Evolutionary conservation across 495 filamentous ascomycete species (phyloP), one percentile per base, ranked within the genome.

Genomic region (Penicillium egyptiacum): DNA sequence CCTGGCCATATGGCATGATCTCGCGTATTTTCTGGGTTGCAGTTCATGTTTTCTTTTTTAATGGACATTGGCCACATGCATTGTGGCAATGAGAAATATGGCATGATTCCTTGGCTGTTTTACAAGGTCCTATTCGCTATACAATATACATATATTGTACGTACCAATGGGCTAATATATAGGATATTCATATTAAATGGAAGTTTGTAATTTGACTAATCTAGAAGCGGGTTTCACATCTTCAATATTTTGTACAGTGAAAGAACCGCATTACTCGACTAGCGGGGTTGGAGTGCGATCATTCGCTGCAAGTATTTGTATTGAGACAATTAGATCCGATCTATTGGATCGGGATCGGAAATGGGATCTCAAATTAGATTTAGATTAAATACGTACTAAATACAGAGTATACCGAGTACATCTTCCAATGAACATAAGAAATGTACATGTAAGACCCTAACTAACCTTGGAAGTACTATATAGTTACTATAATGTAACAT

Each of bases 281-380:
- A 55, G 53, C 23, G 53, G 42, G 43, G 41, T 37, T 37, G 31
- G 11, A 30, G 20, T 16, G 23, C 42, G 42, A 40, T 55, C 20
- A 55, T 55, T 55, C 53, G 53, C 43, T 39, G n/a, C 23, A 33
- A 35, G 51, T 53, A 53, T 53, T 53, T 53, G 51, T 53, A 17
- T 53, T 53, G 16, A 17, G 30, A 43, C n/a, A 25, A 39, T 37
- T 8, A 53, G 51, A 55, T 55, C 53, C n/a, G 50, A 53, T 53
- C 37, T 53, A 31, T 12, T 23, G 33, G 50, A 55, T 55, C 42
- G 42, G 42, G 53, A 37, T 28, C 37, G 19, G 33, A 19, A 1
- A 41, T 47, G 52, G 16, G 41, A 55, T 47, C 53, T 17, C 19
- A 26, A 16, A 31, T 28, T 31, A 33, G 11, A 48, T 48, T 31